Base-by-base conservation (phyloP, 257 asterid genomes). In the Solanum chiquidenum region DNA sequence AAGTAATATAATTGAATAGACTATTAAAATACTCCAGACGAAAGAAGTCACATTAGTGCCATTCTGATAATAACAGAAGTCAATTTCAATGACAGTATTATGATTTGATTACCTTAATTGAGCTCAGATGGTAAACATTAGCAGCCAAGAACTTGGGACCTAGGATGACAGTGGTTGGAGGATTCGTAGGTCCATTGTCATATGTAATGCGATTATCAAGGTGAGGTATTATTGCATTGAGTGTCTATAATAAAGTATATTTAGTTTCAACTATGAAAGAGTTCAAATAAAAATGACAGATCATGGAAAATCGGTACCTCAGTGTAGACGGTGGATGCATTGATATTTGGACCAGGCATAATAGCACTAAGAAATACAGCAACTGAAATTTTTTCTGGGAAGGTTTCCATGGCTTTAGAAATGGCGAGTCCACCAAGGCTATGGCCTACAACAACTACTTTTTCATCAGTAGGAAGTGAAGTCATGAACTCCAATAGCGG, bases 341-440 rank as follows among this genome's bases (percentile, higher is more conserved):
- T 83, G 44, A 87, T 60, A 25, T 6, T 6, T 49, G 91, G 87
- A 29, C 91, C 89, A 5, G 91, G 88, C 92, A 90, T 92, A 27
- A 25, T 4, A 31, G 85, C 91, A 16, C 90, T 37, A 18, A 88
- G 12, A 31, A 71, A 71, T 62, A 92, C 90, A 27, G 89, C 89
- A 40, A 66, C 82, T 13, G 88, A 64, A 86, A 88, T 83, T 44
- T 87, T 89, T 12, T 88, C 86, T 3, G 93, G 84, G 16, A 89
- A 92, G 83, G 38, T 58, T 13, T 92, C 93, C 91, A 90, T 90
- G 88, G 93, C 94, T 68, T 71, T 89, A 58, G 94, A 89, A 46
- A 90, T 82, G 37, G 86, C 92, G 7, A 86, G 12, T 33, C 94
- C 94, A 0, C 91, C 93, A 0, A n/a, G 9, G 83, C 92, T 88